These are phyloP conservation scores for Starmerella vaccinii DNA, from an alignment of 805 yeast species.

Conservation along the genomic window DNA sequence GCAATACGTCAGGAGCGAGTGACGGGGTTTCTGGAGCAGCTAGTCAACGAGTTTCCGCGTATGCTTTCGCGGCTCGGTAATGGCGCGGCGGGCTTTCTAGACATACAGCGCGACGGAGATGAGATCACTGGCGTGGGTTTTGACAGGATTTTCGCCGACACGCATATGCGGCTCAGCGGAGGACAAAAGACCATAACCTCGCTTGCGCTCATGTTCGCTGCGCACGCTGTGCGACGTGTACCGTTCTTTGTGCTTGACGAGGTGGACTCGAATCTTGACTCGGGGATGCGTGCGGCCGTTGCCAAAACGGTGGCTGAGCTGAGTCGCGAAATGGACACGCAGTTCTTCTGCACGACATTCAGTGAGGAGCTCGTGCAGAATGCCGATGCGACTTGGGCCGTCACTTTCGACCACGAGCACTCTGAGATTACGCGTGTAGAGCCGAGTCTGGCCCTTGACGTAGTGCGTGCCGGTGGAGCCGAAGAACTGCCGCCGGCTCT, in stretches of 20 bases:
- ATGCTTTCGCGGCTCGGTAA: slow-evolving; percentile 79
- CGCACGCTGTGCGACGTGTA: slow-evolving; percentile 92
- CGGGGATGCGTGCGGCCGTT: slow-evolving; percentile 81
- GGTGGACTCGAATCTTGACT: slow-evolving; percentile 89
- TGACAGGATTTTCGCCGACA: slow-evolving; percentile 79
- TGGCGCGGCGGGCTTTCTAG: slow-evolving; percentile 61
- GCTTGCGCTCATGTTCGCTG: slow-evolving; percentile 81
- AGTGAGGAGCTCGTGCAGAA: slow-evolving; percentile 83
- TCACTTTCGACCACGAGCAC: slow-evolving; percentile 69
- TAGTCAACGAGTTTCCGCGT: slow-evolving; percentile 59
- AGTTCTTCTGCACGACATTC: slow-evolving; percentile 93
- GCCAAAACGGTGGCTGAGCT: slow-evolving; percentile 62
- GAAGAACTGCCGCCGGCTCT: not conserved
- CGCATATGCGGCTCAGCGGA: slow-evolving; percentile 79
- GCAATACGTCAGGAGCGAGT: slow-evolving; percentile 77
- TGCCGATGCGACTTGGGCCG: slow-evolving; percentile 82
- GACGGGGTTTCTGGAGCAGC: slow-evolving; percentile 49
- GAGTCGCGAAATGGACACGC: slow-evolving; percentile 39
- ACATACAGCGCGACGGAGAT: slow-evolving; percentile 41
- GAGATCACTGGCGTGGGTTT: slow-evolving; percentile 69
- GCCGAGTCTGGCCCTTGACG: slow-evolving; percentile 64
- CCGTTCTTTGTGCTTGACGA: slow-evolving; percentile 95
- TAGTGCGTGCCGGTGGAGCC: slow-evolving; percentile 39
- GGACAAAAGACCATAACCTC: slow-evolving; percentile 98
- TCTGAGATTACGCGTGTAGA: slow-evolving; percentile 65